Conservation (phyloP, 2,329 filamentous ascomycete genomes). For the Mariannaea sp. region DNA sequence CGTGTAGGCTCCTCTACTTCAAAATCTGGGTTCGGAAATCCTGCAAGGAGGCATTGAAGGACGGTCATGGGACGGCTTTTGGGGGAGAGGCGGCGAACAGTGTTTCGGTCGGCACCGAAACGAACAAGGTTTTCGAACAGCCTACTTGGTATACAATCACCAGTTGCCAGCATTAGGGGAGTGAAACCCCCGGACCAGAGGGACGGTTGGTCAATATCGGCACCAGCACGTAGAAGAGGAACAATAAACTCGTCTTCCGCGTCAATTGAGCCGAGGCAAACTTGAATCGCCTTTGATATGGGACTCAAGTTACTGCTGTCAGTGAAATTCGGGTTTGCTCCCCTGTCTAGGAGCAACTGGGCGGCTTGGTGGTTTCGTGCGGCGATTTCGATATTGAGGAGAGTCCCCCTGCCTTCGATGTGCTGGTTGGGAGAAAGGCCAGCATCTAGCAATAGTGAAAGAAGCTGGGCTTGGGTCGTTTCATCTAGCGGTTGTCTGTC, state of each 20-base stretch:
- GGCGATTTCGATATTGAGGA: background rate
- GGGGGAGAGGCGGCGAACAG: background rate
- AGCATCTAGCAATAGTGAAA: background rate
- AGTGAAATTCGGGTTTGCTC: background rate
- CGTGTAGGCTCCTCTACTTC: background rate
- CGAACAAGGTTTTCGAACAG: background rate
- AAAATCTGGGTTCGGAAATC: background rate
- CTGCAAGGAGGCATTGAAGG: background rate
- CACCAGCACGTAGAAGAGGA: background rate
- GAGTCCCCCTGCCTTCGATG: background rate
- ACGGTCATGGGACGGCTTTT: background rate
- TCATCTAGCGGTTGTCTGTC: background rate
- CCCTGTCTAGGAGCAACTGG: background rate
- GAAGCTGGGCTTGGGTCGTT: background rate
- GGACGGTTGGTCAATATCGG: conserved; percentile 1
- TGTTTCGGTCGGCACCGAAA: background rate
- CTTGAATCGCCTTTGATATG: background rate
- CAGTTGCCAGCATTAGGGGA: conserved; percentile 6
- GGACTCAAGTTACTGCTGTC: background rate
- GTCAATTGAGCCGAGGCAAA: background rate
- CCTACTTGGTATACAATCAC: background rate
- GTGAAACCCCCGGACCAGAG: background rate
- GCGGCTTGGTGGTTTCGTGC: background rate
- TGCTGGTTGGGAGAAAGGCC: background rate
- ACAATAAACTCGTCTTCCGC: background rate